These are phyloP conservation scores for Flagelloscypha sp. DNA, from an alignment of 768 basidiomycete genomes.

Conservation along the genomic window DNA sequence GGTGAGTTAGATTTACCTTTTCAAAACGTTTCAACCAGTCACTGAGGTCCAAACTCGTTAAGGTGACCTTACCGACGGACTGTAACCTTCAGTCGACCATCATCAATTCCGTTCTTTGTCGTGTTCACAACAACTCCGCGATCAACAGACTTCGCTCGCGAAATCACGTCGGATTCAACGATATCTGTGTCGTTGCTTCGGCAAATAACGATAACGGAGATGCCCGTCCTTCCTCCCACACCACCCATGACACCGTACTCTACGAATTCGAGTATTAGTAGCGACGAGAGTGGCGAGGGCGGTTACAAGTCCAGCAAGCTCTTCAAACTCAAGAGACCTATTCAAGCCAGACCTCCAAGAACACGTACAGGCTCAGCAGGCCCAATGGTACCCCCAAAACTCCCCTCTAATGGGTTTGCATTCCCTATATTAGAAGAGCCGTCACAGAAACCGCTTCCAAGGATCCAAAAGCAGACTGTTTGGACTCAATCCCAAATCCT, in stretches of 20 bases:
- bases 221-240: slow-evolving; percentile 30
- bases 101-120: slow-evolving; percentile 63
- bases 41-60: slow-evolving; percentile 4
- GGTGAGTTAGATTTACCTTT: slow-evolving; percentile 31
- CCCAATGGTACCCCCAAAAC: no score
- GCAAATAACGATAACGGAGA: slow-evolving; percentile 46
- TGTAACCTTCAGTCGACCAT: slow-evolving; percentile 50
- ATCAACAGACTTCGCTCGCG: slow-evolving; percentile 44
- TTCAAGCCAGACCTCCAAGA: slow-evolving; percentile 20
- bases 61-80: slow-evolving; percentile 63
- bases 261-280: slow-evolving; percentile 33
- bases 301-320: slow-evolving; percentile 14
- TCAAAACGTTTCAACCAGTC: slow-evolving; percentile 2
- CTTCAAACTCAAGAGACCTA: slow-evolving; percentile 27
- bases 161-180: slow-evolving; percentile 65
- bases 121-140: slow-evolving; percentile 61
- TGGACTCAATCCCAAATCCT: slow-evolving; percentile 38
- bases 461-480: slow-evolving; percentile 29
- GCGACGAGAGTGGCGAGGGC: slow-evolving; percentile 22
- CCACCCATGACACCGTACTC: slow-evolving; percentile 45
- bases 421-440: no score
- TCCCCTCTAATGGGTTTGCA: no score
- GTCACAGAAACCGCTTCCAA: slow-evolving; percentile 38
- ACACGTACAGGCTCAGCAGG: slow-evolving; percentile 15
- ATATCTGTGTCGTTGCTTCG: slow-evolving; percentile 60